phyloP scores from a whole-genome alignment of 441 rosid genomes.

The Dalechampia spathulata region DNA sequence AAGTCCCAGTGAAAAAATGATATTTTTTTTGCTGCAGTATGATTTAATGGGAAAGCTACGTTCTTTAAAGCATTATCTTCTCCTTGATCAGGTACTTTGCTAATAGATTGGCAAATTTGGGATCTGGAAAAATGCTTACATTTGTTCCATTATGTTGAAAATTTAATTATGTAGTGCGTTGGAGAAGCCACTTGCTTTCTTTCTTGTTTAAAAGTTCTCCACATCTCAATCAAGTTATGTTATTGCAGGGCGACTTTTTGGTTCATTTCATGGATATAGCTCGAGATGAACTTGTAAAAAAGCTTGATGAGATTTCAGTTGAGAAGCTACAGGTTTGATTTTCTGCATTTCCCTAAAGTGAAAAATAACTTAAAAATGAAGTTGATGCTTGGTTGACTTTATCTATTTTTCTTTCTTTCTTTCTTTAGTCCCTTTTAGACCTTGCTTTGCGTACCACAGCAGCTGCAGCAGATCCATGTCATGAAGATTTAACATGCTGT shows the following conservation, averaged over 20 bases:
- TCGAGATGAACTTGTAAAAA: conserved; percentile 84
- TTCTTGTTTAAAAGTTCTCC: neutral
- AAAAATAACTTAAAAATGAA: conserved; percentile 1
- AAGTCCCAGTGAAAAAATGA: conserved; percentile 15
- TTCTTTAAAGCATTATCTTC: conserved; percentile 95
- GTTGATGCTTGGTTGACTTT: conserved; percentile 12
- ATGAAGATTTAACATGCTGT: conserved; percentile 91
- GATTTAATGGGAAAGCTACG: conserved; percentile 85
- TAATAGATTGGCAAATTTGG: conserved; percentile 1
- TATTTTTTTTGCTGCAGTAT: conserved; percentile 45
- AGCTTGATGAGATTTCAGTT: conserved; percentile 71
- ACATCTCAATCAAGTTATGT: conserved; percentile 8
- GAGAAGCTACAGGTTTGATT: conserved; percentile 84
- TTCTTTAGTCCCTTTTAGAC: conserved; percentile 89
- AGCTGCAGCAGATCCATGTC: conserved; percentile 97
- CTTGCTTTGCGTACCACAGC: conserved; percentile 96
- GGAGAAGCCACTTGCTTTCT: neutral
- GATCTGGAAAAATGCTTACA: conserved; percentile 2
- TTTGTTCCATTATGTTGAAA: neutral
- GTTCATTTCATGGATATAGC: conserved; percentile 99
- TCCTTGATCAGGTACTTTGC: conserved; percentile 85
- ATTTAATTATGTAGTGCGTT: conserved; percentile 1
- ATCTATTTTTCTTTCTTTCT: conserved; percentile 6
- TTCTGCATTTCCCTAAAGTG: conserved; percentile 5
- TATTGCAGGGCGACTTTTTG: conserved; percentile 85